Evolutionary conservation across 345 rosid genomes (phyloP).

Genomic region (Heritiera fomes): DNA sequence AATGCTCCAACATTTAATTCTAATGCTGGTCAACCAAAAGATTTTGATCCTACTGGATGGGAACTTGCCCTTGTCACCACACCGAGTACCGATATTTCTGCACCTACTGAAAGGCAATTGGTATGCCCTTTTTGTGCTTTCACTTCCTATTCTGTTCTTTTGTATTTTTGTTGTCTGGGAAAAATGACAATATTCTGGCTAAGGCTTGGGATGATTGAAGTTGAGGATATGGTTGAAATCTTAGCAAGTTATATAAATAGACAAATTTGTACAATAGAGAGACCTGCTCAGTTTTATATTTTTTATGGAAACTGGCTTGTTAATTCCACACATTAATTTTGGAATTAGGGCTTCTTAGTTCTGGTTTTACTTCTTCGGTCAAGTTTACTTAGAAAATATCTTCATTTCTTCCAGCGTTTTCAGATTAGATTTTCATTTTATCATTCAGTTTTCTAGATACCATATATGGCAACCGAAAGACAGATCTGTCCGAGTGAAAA

Average conservation of each 20-base stretch:
- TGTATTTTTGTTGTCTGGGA: background rate
- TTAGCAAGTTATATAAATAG: background rate
- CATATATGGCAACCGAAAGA: background rate
- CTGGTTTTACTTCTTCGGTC: background rate
- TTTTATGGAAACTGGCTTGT: background rate
- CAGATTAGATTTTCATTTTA: background rate
- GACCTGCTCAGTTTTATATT: background rate
- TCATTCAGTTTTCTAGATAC: background rate
- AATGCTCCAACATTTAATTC: constrained; percentile 52
- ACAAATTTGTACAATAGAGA: background rate
- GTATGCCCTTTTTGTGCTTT: constrained; percentile 41
- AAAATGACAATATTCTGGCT: background rate
- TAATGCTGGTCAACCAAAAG: constrained; percentile 51
- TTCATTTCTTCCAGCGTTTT: background rate
- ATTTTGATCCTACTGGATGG: constrained; percentile 93
- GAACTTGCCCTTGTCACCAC: constrained; percentile 86
- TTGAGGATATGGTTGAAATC: background rate
- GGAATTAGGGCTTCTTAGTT: background rate
- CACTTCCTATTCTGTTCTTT: background rate
- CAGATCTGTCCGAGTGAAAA: background rate
- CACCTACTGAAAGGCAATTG: constrained; percentile 81
- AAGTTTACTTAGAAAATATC: background rate
- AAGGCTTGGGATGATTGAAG: background rate
- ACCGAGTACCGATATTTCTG: constrained; percentile 72
- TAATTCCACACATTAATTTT: background rate